Evolutionary conservation across 2,329 filamentous ascomycete species (phyloP).

Genomic region (Myriosclerotinia curreyana): DNA sequence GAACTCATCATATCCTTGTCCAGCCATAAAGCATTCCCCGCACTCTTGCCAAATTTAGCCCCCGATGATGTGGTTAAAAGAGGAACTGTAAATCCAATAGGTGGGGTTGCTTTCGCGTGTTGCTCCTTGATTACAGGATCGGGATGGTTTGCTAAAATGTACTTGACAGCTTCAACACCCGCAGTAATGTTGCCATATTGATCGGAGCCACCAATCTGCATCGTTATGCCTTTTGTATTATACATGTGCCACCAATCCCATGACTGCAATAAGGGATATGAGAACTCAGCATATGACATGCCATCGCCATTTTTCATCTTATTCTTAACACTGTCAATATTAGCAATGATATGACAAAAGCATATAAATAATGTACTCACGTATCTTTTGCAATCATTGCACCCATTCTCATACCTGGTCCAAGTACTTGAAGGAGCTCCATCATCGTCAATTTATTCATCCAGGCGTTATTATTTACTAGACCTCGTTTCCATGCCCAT

Average conservation of each 20-base stretch:
- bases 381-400: constrained; percentile 87
- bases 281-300: constrained; percentile 91
- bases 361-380: constrained; percentile 50
- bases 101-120: constrained; percentile 45
- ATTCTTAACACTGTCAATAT: constrained; percentile 60
- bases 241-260: constrained; percentile 97
- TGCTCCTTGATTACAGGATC: constrained; percentile 46
- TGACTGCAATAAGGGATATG: constrained; percentile 87
- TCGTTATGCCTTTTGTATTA: constrained; percentile 61
- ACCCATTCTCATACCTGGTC: constrained; percentile 71
- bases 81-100: constrained; percentile 86
- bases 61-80: constrained; percentile 82
- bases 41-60: constrained; percentile 90
- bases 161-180: constrained; percentile 80
- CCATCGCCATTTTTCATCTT: constrained; percentile 83
- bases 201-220: constrained; percentile 93
- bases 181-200: constrained; percentile 96
- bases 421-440: constrained; percentile 73
- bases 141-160: constrained; percentile 60
- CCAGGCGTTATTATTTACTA: constrained; percentile 85
- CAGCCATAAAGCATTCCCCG: constrained; percentile 92
- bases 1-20: constrained; percentile 74
- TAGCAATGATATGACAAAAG: constrained; percentile 19
- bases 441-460: constrained; percentile 68
- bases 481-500: constrained; percentile 62